Evolutionary conservation across 805 yeast species (phyloP).

Genomic region (Metschnikowia borealis): DNA sequence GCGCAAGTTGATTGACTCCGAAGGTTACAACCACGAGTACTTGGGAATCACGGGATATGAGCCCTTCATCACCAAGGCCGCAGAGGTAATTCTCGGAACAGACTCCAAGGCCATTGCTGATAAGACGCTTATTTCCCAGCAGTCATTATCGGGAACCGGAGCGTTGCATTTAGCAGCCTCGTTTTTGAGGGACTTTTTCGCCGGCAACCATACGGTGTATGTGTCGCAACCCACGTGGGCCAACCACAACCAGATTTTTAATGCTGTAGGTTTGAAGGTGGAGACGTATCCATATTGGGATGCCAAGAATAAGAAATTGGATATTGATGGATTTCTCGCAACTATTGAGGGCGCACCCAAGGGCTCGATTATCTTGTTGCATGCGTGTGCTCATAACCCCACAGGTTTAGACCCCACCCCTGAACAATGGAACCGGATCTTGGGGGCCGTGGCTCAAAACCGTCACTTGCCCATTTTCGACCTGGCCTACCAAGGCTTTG

Average conservation of each 20-base stretch:
- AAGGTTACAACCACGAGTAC: conserved; percentile 66
- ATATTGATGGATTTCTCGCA: conserved; percentile 61
- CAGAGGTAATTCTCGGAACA: conserved; percentile 66
- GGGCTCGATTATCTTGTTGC: conserved; percentile 79
- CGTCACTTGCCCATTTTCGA: conserved; percentile 83
- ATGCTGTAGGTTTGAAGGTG: conserved; percentile 61
- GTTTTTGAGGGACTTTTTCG: conserved; percentile 53
- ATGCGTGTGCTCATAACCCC: conserved; percentile 97
- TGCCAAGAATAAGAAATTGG: conserved; percentile 60
- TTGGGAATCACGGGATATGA: conserved; percentile 76
- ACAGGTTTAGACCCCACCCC: conserved; percentile 91
- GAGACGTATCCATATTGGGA: conserved; percentile 86
- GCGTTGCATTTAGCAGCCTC: conserved; percentile 86
- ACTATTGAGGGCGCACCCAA: conserved; percentile 63
- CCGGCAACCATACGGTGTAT: conserved; percentile 19
- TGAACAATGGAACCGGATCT: conserved; percentile 74
- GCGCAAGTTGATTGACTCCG: conserved; percentile 51
- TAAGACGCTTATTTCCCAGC: conserved; percentile 56
- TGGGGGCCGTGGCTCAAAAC: conserved; percentile 54
- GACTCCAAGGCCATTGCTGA: conserved; percentile 32
- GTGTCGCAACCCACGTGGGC: conserved; percentile 87
- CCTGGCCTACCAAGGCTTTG: conserved; percentile 96
- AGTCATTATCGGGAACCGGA: conserved; percentile 84
- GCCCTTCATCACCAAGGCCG: conserved; percentile 64
- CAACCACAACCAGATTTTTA: conserved; percentile 84